phyloP scores from a whole-genome alignment of 2,329 filamentous ascomycete species.

The Fusarium multiceps region DNA sequence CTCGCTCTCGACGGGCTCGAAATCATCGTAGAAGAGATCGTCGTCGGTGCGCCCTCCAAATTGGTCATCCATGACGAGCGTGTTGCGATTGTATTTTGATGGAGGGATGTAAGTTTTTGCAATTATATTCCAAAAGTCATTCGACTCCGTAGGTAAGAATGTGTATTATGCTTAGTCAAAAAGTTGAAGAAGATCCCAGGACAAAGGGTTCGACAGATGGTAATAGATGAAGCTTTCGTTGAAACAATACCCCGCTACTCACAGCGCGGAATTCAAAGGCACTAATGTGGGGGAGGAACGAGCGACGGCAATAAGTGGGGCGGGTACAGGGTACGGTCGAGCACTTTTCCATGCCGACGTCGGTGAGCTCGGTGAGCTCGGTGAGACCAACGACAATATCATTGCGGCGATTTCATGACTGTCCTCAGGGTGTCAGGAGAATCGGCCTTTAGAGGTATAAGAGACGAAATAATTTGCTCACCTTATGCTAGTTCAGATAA shows the following conservation, averaged over 20 bases:
- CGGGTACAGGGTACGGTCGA: neutral
- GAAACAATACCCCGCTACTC: conserved; percentile 40
- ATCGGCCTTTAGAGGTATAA: too few relatives aligned
- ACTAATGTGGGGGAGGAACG: conserved; percentile 15
- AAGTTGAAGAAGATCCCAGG: neutral
- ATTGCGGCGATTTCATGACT: too few relatives aligned
- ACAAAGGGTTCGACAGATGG: neutral
- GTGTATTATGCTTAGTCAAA: neutral
- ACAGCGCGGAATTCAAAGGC: conserved; percentile 12
- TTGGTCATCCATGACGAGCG: conserved; percentile 66
- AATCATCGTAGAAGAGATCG: conserved; percentile 71
- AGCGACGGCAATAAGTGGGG: conserved; percentile 7
- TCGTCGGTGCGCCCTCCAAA: conserved; percentile 71
- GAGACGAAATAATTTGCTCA: too few relatives aligned
- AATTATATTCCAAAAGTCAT: neutral
- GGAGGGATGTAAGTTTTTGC: neutral
- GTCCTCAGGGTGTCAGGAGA: too few relatives aligned
- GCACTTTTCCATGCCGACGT: neutral
- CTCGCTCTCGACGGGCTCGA: conserved; percentile 63
- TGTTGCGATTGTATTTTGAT: neutral
- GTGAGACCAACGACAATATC: neutral
- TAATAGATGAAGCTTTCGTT: conserved; percentile 13
- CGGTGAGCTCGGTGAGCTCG: neutral
- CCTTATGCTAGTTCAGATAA: too few relatives aligned
- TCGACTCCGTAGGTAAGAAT: neutral